Conservation (phyloP, 2,329 filamentous ascomycete genomes). For the Pseudocercospora fuligena region DNA sequence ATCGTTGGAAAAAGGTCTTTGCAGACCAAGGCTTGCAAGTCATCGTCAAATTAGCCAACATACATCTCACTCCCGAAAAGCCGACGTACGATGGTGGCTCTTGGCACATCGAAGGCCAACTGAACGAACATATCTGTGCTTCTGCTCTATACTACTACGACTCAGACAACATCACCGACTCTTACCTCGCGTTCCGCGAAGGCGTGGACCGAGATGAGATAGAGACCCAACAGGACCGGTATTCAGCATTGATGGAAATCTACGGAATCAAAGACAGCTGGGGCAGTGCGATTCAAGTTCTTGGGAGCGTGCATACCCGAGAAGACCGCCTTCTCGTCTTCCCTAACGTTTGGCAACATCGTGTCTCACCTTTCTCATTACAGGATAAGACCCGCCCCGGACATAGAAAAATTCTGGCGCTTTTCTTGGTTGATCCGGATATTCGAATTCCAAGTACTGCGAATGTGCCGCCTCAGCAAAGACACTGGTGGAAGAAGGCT, state of each 20-base stretch:
- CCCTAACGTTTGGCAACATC: slow-evolving; percentile 59
- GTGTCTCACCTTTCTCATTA: slow-evolving; percentile 56
- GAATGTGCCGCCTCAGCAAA: slow-evolving; percentile 57
- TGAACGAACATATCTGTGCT: slow-evolving; percentile 68
- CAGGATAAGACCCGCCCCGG: slow-evolving; percentile 57
- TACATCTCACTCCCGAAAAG: slow-evolving; percentile 63
- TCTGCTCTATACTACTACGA: slow-evolving; percentile 68
- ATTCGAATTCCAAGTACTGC: slow-evolving; percentile 56
- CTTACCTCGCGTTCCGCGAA: slow-evolving; percentile 57
- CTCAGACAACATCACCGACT: slow-evolving; percentile 62
- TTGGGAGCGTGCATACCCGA: slow-evolving; percentile 55
- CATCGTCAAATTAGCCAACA: slow-evolving; percentile 65
- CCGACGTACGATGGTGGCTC: slow-evolving; percentile 59
- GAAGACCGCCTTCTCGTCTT: slow-evolving; percentile 60
- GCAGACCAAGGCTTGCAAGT: slow-evolving; percentile 58
- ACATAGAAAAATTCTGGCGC: slow-evolving; percentile 60
- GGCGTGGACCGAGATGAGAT: slow-evolving; percentile 19
- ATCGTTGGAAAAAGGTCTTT: slow-evolving; percentile 32
- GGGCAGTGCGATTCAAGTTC: slow-evolving; percentile 44
- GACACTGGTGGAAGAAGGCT: slow-evolving; percentile 47
- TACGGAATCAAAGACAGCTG: slow-evolving; percentile 36
- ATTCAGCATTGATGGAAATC: slow-evolving; percentile 28
- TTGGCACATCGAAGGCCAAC: slow-evolving; percentile 55
- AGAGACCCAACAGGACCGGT: slow-evolving; percentile 20
- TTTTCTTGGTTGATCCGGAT: slow-evolving; percentile 64